Percentiles rank a stretch among this genome's conserved stretches.
phyloP scores from a whole-genome alignment of 805 yeast species.

The Schizosaccharomyces octosporus region DNA sequence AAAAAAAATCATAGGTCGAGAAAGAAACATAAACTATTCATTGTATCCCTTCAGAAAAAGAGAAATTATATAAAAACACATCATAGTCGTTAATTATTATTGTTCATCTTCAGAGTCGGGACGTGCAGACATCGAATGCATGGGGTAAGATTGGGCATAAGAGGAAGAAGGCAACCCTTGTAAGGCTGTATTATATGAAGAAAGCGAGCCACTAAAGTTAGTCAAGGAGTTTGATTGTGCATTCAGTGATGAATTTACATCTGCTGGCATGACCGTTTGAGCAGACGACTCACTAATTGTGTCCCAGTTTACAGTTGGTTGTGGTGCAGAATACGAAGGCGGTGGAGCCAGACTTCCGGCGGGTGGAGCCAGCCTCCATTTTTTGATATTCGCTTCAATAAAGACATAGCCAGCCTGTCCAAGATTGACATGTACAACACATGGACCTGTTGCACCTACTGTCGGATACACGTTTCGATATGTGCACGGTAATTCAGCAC shows the following conservation, averaged over 20 bases:
- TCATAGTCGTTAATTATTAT: too few species aligned
- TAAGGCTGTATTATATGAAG: not conserved
- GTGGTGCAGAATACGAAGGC: constrained; percentile 58
- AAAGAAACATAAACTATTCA: too few species aligned
- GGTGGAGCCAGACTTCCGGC: constrained; percentile 81
- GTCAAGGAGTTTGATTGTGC: too few species aligned
- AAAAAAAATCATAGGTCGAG: too few species aligned
- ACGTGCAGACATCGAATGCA: constrained; percentile 2
- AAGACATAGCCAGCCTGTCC: constrained; percentile 79
- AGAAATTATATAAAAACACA: too few species aligned
- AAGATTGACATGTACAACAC: constrained; percentile 64
- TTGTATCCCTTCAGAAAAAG: too few species aligned
- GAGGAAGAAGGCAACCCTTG: not conserved
- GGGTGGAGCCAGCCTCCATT: constrained; percentile 85
- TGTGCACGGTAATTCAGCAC: constrained; percentile 30
- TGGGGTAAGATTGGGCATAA: not conserved
- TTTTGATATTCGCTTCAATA: constrained; percentile 78
- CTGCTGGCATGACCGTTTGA: not conserved
- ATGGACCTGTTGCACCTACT: constrained; percentile 60
- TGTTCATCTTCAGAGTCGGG: not conserved
- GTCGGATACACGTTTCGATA: constrained; percentile 48
- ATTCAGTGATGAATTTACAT: not conserved
- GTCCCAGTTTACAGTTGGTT: constrained; percentile 27
- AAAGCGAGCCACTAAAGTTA: too few species aligned
- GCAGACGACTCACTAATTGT: not conserved